Base-by-base conservation (phyloP, 2,329 filamentous ascomycete species). In the Zymoseptoria crescenta region DNA sequence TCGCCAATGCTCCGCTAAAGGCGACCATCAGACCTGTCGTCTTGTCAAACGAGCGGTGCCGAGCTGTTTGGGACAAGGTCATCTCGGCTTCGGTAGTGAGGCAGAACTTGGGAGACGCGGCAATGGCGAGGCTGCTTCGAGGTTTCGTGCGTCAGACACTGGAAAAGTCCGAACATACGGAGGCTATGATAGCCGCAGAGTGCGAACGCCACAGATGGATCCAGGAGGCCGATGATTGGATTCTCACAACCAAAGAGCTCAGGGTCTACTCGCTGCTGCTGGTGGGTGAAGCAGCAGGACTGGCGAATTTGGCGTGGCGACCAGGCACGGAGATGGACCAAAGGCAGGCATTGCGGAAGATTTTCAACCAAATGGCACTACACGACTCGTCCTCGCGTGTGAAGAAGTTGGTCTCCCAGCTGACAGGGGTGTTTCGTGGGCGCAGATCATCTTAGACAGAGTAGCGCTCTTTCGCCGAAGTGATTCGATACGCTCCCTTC, bases 381-480 rank as follows among this genome's bases (percentile, higher is more conserved):
- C 35, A 45, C 35, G 35, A 45, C 35, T 45, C 35, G 35, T n/a
- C 35, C n/a, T 45, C 35, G 35, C 13, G n/a, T 13, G 35, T 45
- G 35, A 16, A 16, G 13, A 45, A 45, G 35, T 16, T 45, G 13
- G 13, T 45, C 7, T 45, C 35, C 6, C 35, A 51, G 49, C 20
- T 51, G 16, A 19, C 24, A 51, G 49, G 49, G 9, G 49, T 24
- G 2, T 27, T 51, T 24, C 49, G 24, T 10, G 10, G 49, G 49
- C 16, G 49, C n/a, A 51, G 8, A 8, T 51, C 58, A 66, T 51
- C 62, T 59, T 10, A 66, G 52, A 54, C 92, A 96, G 75, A 95
- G 83, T 58, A 93, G 72, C 3, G 91, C 86, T 67, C 93, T 83
- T 57, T 91, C 87, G 1, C 93, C 93, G 77, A 96, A 96, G 10